These are phyloP conservation scores for Calocybe gangraenosa DNA, from an alignment of 768 basidiomycete species.

Conservation along the genomic window DNA sequence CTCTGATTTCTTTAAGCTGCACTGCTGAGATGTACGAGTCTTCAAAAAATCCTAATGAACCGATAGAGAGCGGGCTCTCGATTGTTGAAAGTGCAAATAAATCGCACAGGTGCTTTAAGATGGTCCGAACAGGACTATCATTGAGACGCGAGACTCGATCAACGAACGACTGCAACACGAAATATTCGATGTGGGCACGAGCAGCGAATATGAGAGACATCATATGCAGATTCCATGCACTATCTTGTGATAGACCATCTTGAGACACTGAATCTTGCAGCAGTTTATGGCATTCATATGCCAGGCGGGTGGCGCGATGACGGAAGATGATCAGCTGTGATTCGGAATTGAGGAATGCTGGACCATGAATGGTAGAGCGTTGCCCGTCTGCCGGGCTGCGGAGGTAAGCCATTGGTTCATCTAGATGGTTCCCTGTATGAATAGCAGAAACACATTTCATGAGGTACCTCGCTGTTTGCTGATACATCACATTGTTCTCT, in stretches of 20 bases:
- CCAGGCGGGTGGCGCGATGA: constrained; percentile 19
- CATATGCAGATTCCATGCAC: constrained; percentile 24
- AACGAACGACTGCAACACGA: constrained; percentile 19
- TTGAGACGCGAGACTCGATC: constrained; percentile 7
- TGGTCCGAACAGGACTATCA: constrained; percentile 5
- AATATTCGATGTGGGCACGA: constrained; percentile 21
- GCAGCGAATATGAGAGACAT: constrained; percentile 20
- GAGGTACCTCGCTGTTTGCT: constrained; percentile 23
- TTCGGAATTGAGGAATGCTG: constrained; percentile 14
- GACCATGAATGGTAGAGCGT: constrained; percentile 1
- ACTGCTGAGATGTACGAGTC: constrained; percentile 16
- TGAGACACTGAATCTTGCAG: constrained; percentile 8
- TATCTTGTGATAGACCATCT: constrained; percentile 8
- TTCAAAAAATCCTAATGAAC: constrained; percentile 20
- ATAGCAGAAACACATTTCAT: constrained; percentile 16
- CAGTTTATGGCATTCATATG: constrained; percentile 12
- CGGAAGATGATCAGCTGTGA: constrained; percentile 17
- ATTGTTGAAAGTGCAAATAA: constrained; percentile 22
- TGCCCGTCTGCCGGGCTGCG: neutral
- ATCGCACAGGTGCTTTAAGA: constrained; percentile 17
- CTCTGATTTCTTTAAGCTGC: constrained; percentile 14
- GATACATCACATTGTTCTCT: constrained; percentile 26
- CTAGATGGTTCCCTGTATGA: neutral
- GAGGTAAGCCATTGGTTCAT: constrained; percentile 12
- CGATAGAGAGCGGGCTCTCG: constrained; percentile 17